Conservation (phyloP, 2,329 filamentous ascomycete genomes). For the Fusarium sulawesiense region DNA sequence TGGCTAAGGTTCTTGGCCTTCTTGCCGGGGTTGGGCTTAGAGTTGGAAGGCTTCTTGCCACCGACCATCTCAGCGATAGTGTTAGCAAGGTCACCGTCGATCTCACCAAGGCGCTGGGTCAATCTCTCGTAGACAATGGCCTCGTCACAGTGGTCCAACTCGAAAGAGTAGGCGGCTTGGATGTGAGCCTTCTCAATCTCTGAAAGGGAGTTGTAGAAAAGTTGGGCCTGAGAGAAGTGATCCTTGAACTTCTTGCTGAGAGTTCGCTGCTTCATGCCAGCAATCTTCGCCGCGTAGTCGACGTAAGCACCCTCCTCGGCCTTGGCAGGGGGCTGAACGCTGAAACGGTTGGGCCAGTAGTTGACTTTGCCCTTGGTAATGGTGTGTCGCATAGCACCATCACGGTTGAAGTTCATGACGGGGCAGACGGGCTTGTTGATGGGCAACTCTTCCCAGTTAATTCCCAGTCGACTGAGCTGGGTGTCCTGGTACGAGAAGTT, state of each 20-base stretch:
- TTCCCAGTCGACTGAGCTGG: conserved; percentile 75
- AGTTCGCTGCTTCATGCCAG: conserved; percentile 76
- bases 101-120: conserved; percentile 74
- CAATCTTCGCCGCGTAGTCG: conserved; percentile 71
- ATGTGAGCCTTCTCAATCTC: conserved; percentile 76
- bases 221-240: conserved; percentile 80
- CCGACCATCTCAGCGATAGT: conserved; percentile 77
- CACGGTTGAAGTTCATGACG: conserved; percentile 80
- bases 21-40: conserved; percentile 72
- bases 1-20: conserved; percentile 77
- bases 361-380: conserved; percentile 77
- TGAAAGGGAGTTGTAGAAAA: conserved; percentile 84
- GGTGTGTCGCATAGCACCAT: conserved; percentile 77
- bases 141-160: conserved; percentile 86
- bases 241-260: conserved; percentile 81
- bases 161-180: conserved; percentile 78
- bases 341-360: conserved; percentile 70
- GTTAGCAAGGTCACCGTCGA: conserved; percentile 76
- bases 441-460: conserved; percentile 81
- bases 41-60: conserved; percentile 66
- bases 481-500: conserved; percentile 77
- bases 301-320: conserved; percentile 73
- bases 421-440: conserved; percentile 82
- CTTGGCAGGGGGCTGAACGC: conserved; percentile 73
- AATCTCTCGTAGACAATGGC: conserved; percentile 79